Conservation (phyloP, 257 asterid genomes). For the Jacaranda mimosifolia region DNA sequence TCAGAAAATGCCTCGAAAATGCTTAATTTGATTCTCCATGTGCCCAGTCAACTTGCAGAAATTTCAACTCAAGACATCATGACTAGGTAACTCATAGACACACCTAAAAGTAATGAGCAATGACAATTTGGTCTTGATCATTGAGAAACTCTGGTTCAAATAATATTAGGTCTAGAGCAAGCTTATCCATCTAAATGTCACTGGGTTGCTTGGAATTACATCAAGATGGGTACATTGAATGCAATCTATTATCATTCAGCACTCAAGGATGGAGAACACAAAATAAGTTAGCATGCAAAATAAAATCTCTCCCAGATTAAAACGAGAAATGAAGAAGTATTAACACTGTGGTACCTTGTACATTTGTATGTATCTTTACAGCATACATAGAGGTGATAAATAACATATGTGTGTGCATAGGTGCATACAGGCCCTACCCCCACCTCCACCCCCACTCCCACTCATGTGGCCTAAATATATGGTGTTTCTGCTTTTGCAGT, state of each 20-base stretch:
- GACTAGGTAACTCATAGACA: not conserved
- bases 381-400: not conserved
- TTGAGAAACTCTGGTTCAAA: slow-evolving; percentile 12
- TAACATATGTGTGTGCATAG: not conserved
- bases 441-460: not conserved
- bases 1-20: not conserved
- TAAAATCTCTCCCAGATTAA: not conserved
- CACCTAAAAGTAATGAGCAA: not conserved
- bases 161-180: not conserved
- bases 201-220: not conserved
- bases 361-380: not conserved
- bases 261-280: not conserved
- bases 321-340: slow-evolving; percentile 2
- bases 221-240: not conserved
- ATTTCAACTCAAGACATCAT: not conserved
- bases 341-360: not conserved
- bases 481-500: not conserved
- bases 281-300: not conserved
- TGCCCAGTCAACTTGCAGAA: not conserved
- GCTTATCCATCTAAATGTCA: not conserved
- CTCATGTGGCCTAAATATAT: not conserved
- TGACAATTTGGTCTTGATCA: not conserved
- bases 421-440: not conserved
- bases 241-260: not conserved
- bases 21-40: too few species aligned